phyloP scores from a whole-genome alignment of 805 yeast species.

The Hanseniaspora guilliermondii region DNA sequence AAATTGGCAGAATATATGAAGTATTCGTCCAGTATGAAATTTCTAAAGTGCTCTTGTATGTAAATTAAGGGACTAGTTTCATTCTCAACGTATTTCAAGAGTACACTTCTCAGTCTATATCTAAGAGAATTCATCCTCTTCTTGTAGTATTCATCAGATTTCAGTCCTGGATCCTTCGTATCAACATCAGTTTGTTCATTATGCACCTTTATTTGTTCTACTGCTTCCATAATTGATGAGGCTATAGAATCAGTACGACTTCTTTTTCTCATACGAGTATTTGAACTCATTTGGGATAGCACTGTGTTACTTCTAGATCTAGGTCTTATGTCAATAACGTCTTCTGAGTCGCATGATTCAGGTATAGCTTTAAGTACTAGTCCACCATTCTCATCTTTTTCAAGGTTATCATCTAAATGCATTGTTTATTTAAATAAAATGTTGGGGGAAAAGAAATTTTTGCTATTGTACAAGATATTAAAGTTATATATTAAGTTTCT shows the following conservation, averaged over 20 bases:
- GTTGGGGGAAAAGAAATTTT: too few relatives aligned
- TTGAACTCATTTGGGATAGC: background rate
- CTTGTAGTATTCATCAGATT: conserved; percentile 43
- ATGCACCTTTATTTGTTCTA: conserved; percentile 9
- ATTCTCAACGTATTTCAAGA: conserved; percentile 44
- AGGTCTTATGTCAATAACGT: background rate
- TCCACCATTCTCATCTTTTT: background rate
- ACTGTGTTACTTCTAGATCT: background rate
- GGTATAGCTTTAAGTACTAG: background rate
- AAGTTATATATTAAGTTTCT: too few relatives aligned
- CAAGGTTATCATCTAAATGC: background rate
- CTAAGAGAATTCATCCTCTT: conserved; percentile 43
- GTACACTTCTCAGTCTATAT: conserved; percentile 38
- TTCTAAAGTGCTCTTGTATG: conserved; percentile 44
- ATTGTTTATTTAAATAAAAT: background rate
- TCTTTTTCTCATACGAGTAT: background rate
- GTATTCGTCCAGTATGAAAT: conserved; percentile 48
- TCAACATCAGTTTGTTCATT: conserved; percentile 52
- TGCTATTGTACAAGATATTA: too few relatives aligned
- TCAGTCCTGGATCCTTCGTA: conserved; percentile 36
- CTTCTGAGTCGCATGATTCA: background rate
- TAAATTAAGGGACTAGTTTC: conserved; percentile 52
- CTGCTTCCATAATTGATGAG: conserved; percentile 2
- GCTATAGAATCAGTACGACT: conserved; percentile 7
- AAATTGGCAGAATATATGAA: conserved; percentile 80